Percentiles rank a stretch among this genome's conserved stretches.
These are phyloP conservation scores for Penicillium sp. DNA, from an alignment of 2,329 filamentous ascomycete genomes.

Conservation along the genomic window DNA sequence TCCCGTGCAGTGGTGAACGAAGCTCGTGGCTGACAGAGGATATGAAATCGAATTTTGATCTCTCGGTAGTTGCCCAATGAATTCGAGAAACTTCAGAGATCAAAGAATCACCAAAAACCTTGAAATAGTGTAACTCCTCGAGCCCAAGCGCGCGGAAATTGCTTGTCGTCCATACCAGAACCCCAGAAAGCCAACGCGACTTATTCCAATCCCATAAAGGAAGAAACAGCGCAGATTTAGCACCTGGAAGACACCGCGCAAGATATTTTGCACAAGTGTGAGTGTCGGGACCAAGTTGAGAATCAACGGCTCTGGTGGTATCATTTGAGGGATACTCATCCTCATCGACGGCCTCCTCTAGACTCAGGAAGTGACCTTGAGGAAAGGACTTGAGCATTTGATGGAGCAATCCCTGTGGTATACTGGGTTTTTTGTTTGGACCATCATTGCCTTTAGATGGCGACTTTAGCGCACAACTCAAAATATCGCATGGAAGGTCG, in stretches of 20 bases:
- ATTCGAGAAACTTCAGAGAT: slow-evolving; percentile 36
- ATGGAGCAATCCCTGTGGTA: slow-evolving; percentile 12
- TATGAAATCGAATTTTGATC: slow-evolving; percentile 54
- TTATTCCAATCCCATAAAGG: slow-evolving; percentile 35
- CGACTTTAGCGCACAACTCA: slow-evolving; percentile 12
- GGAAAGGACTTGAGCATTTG: slow-evolving; percentile 17
- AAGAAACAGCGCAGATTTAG: slow-evolving; percentile 26
- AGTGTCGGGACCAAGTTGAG: background rate
- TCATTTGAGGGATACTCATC: background rate
- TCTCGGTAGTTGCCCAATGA: slow-evolving; percentile 37
- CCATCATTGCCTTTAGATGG: background rate
- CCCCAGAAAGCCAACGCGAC: slow-evolving; percentile 30
- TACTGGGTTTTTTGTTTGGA: background rate
- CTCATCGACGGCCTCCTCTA: background rate
- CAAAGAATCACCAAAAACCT: slow-evolving; percentile 33
- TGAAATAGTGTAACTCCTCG: slow-evolving; percentile 33
- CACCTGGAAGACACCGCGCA: slow-evolving; percentile 18
- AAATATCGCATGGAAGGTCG: slow-evolving; percentile 12
- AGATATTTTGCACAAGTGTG: slow-evolving; percentile 4
- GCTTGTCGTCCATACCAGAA: slow-evolving; percentile 26
- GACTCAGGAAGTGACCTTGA: slow-evolving; percentile 18
- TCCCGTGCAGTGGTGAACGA: slow-evolving; percentile 48
- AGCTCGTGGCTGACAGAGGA: slow-evolving; percentile 54
- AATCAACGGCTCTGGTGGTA: background rate
- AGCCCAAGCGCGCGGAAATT: slow-evolving; percentile 13